These are phyloP conservation scores for Marchantia polymorpha DNA, from an alignment of 225 moss, liverwort and hornwort species.

Conservation along the genomic window DNA sequence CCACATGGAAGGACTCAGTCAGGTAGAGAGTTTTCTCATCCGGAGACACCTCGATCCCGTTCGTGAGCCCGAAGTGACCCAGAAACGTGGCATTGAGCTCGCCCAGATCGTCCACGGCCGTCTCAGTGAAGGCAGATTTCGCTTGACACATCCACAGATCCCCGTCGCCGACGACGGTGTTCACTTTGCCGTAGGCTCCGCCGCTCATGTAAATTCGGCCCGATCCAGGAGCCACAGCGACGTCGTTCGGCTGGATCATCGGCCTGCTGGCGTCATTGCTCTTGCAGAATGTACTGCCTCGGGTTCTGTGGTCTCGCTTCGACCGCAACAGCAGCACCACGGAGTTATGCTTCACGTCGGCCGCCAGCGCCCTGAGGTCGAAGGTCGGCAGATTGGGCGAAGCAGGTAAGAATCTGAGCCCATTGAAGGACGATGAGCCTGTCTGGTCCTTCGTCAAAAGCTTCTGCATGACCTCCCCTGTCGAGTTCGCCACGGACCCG, in stretches of 20 bases:
- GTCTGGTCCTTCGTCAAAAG: slow-evolving; percentile 28
- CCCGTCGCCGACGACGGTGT: slow-evolving; percentile 29
- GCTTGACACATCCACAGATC: slow-evolving; percentile 37
- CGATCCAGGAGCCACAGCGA: slow-evolving; percentile 25
- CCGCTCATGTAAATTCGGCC: slow-evolving; percentile 33
- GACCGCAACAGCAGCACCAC: slow-evolving; percentile 17
- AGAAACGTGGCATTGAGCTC: slow-evolving; percentile 8
- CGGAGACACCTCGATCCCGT: slow-evolving; percentile 41
- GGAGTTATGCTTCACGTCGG: slow-evolving; percentile 25
- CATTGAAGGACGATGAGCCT: slow-evolving; percentile 27
- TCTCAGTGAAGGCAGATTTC: slow-evolving; percentile 14
- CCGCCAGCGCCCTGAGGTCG: slow-evolving; percentile 24
- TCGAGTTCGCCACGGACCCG: slow-evolving; percentile 20
- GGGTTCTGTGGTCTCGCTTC: slow-evolving; percentile 22
- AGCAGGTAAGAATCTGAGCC: slow-evolving; percentile 34
- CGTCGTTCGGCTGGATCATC: slow-evolving; percentile 42
- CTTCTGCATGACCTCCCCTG: slow-evolving; percentile 16
- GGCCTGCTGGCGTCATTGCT: background rate
- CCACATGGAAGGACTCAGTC: slow-evolving; percentile 22
- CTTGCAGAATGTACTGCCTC: slow-evolving; percentile 21
- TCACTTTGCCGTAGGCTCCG: slow-evolving; percentile 21
- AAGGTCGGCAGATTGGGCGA: slow-evolving; percentile 18
- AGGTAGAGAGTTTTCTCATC: slow-evolving; percentile 41
- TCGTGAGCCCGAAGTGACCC: slow-evolving; percentile 36
- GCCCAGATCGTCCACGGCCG: slow-evolving; percentile 2